Base-by-base conservation (phyloP, 2,329 filamentous ascomycete species). In the Aspergillus uvarum region DNA sequence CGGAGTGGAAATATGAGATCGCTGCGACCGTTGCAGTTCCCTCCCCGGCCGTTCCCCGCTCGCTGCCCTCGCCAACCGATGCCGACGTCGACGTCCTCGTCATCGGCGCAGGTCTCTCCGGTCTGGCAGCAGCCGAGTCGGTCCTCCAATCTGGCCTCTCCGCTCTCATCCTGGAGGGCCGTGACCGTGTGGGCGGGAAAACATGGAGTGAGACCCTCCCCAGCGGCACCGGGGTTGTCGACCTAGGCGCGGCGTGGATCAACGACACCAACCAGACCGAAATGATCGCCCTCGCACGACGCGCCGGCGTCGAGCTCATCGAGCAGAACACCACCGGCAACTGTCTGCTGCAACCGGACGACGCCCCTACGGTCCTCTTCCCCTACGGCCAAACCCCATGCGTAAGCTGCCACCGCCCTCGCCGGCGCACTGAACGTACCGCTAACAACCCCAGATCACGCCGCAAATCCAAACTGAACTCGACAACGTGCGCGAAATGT, bases 191-290 rank as follows among this genome's bases (percentile, higher is more conserved):
- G 0, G 78, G 79, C 4, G 79, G 79, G 1, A 78, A 78, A 63
- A 76, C 71, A 0, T 77, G 70, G 70, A 72, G 47, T 61, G 76
- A 56, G 26, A 12, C 22, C 0, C 63, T 66, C 12, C 59, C 47
- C 16, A 56, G 51, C 26, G 61, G 60, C 8, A 49, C 51, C 67
- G 29, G 70, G 0, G 60, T 72, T 0, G 75, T 80, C 6, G 85
- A 87, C 22, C 66, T 85, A 0, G 85, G 85, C 2, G 85, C 83
- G 0, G 83, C 82, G 0, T 87, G 85, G 85, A 81, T 87, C 63
- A 87, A 87, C 62, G 81, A 86, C 55, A 79, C 74, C 1, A 83
- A 79, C 54, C 84, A 87, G 62, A 72, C 65, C 26, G 72, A 72
- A 3, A 78, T 86, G 52, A 80, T 71, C 63, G 72, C 68, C 0